A percentile compares a stretch with the other conserved stretches of the same genome.
These are phyloP conservation scores for Verruconis gallopava DNA, from an alignment of 2,329 filamentous ascomycete species.

Conservation along the genomic window DNA sequence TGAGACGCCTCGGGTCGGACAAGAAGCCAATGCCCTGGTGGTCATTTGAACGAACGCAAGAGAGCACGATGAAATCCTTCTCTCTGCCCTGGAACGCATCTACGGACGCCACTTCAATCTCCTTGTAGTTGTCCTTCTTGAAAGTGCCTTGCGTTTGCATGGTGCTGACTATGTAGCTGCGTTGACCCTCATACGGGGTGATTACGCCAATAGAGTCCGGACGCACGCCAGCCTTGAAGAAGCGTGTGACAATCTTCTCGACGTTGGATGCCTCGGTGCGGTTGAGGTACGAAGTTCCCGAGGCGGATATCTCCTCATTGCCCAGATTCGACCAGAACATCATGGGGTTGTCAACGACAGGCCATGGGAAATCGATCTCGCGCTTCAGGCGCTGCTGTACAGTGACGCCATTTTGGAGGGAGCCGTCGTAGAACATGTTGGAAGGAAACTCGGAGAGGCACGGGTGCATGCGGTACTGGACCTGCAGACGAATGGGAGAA, in stretches of 20 bases:
- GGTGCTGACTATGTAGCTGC: constrained; percentile 96
- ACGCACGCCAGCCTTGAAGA: constrained; percentile 97
- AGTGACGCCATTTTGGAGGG: constrained; percentile 90
- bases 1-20: constrained; percentile 92
- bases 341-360: constrained; percentile 86
- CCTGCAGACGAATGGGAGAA: constrained; percentile 82
- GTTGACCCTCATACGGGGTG: constrained; percentile 95
- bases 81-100: constrained; percentile 98
- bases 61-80: constrained; percentile 97
- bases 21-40: constrained; percentile 98
- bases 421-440: constrained; percentile 99
- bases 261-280: constrained; percentile 94
- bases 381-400: constrained; percentile 75
- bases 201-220: constrained; percentile 92
- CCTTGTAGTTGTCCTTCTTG: constrained; percentile 97
- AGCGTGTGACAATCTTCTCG: constrained; percentile 95
- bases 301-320: constrained; percentile 95
- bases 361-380: constrained; percentile 98
- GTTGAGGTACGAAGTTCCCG: constrained; percentile 95
- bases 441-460: constrained; percentile 95
- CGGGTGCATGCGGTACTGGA: constrained; percentile 98
- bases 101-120: constrained; percentile 94
- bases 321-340: constrained; percentile 99
- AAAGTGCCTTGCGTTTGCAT: constrained; percentile 97
- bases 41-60: constrained; percentile 95